Conservation (phyloP, 768 basidiomycete genomes). For the Daedaleopsis sinensis region DNA sequence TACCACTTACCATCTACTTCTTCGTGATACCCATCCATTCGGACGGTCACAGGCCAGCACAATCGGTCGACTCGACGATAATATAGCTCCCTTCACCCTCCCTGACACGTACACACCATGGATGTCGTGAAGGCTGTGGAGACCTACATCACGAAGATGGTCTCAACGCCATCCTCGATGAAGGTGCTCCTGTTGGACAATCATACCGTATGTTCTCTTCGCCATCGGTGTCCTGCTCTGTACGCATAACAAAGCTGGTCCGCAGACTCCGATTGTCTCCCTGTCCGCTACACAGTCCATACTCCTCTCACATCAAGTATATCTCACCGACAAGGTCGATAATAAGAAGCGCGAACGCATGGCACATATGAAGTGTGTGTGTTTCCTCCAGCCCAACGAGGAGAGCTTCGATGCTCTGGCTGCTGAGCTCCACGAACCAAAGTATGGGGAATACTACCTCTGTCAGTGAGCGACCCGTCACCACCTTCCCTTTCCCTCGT, state of each 20-base stretch:
- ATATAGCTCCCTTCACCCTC: not conserved
- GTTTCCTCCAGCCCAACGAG: slow-evolving; percentile 84
- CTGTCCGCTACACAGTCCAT: slow-evolving; percentile 93
- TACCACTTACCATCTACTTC: too few species aligned
- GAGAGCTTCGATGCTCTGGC: slow-evolving; percentile 84
- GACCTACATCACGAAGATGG: slow-evolving; percentile 88
- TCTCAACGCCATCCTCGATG: slow-evolving; percentile 86
- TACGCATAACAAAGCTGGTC: not conserved
- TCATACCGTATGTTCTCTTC: slow-evolving; percentile 71
- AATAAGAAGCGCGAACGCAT: slow-evolving; percentile 90
- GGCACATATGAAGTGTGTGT: slow-evolving; percentile 97
- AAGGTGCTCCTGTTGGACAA: slow-evolving; percentile 94
- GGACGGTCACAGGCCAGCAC: not conserved
- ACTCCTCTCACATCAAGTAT: slow-evolving; percentile 93
- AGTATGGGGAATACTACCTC: slow-evolving; percentile 97
- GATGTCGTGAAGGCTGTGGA: slow-evolving; percentile 95
- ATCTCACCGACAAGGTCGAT: slow-evolving; percentile 97
- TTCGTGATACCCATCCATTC: too few species aligned
- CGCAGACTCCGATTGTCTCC: slow-evolving; percentile 94
- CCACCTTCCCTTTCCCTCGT: not conserved
- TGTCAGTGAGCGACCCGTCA: slow-evolving; percentile 82
- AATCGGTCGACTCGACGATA: not conserved
- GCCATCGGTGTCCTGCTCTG: slow-evolving; percentile 7
- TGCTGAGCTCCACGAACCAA: slow-evolving; percentile 83
- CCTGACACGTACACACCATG: slow-evolving; percentile 49